These are phyloP conservation scores for Pezicula radicicola DNA, from an alignment of 2,329 filamentous ascomycete species.

Conservation along the genomic window DNA sequence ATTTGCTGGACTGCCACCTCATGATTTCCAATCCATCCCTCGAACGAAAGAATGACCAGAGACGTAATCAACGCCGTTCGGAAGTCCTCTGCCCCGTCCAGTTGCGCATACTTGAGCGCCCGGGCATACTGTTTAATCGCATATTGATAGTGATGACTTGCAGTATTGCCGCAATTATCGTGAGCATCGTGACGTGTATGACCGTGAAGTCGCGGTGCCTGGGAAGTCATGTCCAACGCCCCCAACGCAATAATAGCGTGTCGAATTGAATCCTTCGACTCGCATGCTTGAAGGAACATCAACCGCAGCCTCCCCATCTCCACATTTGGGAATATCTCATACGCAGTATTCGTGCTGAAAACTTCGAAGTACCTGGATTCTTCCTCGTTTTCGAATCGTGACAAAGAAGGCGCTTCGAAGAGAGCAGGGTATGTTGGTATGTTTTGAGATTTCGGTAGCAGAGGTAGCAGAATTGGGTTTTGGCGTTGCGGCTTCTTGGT, in stretches of 20 bases:
- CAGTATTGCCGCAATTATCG: constrained; percentile 31
- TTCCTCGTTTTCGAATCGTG: constrained; percentile 6
- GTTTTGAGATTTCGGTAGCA: neutral
- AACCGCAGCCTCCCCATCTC: constrained; percentile 4
- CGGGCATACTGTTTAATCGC: constrained; percentile 55
- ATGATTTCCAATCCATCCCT: constrained; percentile 61
- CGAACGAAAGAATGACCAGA: constrained; percentile 60
- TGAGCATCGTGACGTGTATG: constrained; percentile 21
- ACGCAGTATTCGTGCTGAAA: constrained; percentile 9
- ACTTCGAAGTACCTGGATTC: constrained; percentile 9
- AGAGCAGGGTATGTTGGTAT: neutral
- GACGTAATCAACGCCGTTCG: constrained; percentile 57
- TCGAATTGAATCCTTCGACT: constrained; percentile 54
- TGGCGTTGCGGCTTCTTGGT: neutral
- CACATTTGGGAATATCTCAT: constrained; percentile 8
- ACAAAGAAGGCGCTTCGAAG: constrained; percentile 2
- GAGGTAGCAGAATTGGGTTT: constrained; percentile 1
- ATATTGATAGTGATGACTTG: constrained; percentile 49
- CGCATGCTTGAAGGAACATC: constrained; percentile 53
- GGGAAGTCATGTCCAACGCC: constrained; percentile 61
- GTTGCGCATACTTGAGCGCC: constrained; percentile 45
- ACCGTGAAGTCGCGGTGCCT: constrained; percentile 40
- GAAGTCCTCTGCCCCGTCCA: constrained; percentile 35
- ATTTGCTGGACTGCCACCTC: constrained; percentile 57
- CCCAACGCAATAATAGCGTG: constrained; percentile 62